Evolutionary conservation across 1,284 basidiomycete genomes (phyloP), one percentile per base, ranked within the genome.

Genomic region (Psilocybe mexicana): DNA sequence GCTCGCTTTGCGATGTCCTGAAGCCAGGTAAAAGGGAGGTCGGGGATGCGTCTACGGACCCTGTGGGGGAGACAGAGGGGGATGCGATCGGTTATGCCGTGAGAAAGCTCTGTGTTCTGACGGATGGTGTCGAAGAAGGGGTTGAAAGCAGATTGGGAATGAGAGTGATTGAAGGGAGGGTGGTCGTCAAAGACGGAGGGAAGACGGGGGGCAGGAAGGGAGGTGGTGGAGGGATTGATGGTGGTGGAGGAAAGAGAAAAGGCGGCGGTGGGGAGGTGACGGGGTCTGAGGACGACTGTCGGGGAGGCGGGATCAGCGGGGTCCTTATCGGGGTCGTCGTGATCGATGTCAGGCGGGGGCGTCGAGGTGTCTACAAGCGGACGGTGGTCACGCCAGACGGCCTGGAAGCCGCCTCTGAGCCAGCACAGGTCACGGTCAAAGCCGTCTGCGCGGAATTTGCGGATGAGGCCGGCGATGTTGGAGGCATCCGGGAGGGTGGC

Each of bases 71-170:
- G 79, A 35, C 82, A 81, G 52, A 97, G 81, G 5, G 93, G 84
- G 50, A 94, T 93, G 52, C 90, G 86, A 68, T 94, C 87, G 0
- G 87, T 88, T 64, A 92, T 88, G 7, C 93, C 93, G 54, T 93
- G 88, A 10, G 87, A 85, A 36, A 97, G 83, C 76, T 99, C 96
- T 14, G 90, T 74, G 68, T 98, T 97, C 73, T 99, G 96, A 33
- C 96, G 90, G 66, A 99, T 93, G 67, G 93, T 91, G 75, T 99
- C 95, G 65, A 95, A 96, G 75, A 96, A 96, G 3, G 93, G 93
- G 70, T 94, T 95, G 52, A 80, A 85, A 2, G 87, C 83, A 5
- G 72, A 65, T 44, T 70, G 69, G 35, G 62, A 59, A 26, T 59
- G 33, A 11, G 62, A 23, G 45, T 54, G 54, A 14, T 58, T 11